Evolutionary conservation across 495 filamentous ascomycete species (phyloP).

Genomic region (Pyrenopolyporus hunteri): DNA sequence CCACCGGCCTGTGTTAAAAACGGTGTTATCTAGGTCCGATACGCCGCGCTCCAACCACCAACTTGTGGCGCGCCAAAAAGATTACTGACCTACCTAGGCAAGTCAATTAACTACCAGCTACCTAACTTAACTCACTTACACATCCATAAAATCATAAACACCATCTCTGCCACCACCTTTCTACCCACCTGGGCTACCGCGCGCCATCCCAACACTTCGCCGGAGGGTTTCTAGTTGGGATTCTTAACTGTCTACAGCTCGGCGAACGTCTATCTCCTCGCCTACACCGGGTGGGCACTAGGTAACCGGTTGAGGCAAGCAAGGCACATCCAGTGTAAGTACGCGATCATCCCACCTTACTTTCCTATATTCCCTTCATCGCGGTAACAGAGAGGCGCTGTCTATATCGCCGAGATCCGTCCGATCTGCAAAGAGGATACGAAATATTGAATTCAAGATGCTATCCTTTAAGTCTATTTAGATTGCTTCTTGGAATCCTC

Average conservation of each 20-base stretch:
- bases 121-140: no score
- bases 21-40: slow-evolving; percentile 27
- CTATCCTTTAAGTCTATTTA: background rate
- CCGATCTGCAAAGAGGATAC: background rate
- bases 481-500: background rate
- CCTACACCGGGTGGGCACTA: background rate
- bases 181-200: background rate
- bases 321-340: slow-evolving; percentile 21
- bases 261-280: background rate
- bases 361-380: background rate
- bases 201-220: background rate
- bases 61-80: slow-evolving; percentile 24
- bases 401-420: background rate
- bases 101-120: slow-evolving; percentile 3
- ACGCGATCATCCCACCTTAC: background rate
- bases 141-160: slow-evolving; percentile 7
- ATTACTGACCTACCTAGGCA: slow-evolving; percentile 22
- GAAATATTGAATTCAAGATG: background rate
- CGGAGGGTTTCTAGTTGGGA: background rate
- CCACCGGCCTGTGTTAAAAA: slow-evolving; percentile 10
- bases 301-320: slow-evolving; percentile 11
- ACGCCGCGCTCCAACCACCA: slow-evolving; percentile 11
- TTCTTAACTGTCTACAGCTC: background rate
- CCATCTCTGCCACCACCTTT: no score
- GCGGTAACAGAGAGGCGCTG: background rate